These are phyloP conservation scores for Sphenostylis stenocarpa DNA, from an alignment of 306 rosid genomes.

Conservation along the genomic window DNA sequence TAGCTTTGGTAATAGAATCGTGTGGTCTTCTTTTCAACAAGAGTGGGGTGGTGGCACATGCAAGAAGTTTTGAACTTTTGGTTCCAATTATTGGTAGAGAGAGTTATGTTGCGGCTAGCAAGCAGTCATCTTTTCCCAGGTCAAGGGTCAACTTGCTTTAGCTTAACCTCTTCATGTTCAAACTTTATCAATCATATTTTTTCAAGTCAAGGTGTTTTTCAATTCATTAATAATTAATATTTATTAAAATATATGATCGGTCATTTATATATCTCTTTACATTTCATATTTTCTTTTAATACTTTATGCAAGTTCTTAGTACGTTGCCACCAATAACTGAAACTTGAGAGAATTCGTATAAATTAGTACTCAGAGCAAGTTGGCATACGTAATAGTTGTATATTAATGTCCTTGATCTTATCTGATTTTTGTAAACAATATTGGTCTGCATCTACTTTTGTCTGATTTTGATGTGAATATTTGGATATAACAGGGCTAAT, in stretches of 20 bases:
- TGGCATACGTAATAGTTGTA: conserved; percentile 9
- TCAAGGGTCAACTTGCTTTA: neutral
- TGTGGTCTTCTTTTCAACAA: neutral
- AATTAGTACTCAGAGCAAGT: neutral
- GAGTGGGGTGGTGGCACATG: neutral
- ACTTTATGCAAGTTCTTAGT: too few relatives aligned
- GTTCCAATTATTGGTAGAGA: conserved; percentile 16
- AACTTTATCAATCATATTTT: too few relatives aligned
- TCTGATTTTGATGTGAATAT: neutral
- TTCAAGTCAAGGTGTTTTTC: too few relatives aligned
- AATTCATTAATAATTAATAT: too few relatives aligned
- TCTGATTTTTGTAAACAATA: neutral
- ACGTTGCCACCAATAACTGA: too few relatives aligned
- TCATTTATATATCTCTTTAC: too few relatives aligned
- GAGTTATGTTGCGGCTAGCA: neutral
- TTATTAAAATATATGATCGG: too few relatives aligned
- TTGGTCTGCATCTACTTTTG: conserved; percentile 18
- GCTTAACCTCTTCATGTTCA: neutral
- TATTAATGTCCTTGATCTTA: conserved; percentile 18
- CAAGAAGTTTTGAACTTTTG: conserved; percentile 14
- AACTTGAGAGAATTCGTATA: too few relatives aligned
- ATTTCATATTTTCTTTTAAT: too few relatives aligned
- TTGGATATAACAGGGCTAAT: neutral
- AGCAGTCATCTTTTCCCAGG: neutral
- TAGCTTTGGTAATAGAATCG: neutral